Percentiles rank a stretch among this genome's conserved stretches.
phyloP scores from a whole-genome alignment of 768 basidiomycete genomes.

The Podaxis pistillaris region DNA sequence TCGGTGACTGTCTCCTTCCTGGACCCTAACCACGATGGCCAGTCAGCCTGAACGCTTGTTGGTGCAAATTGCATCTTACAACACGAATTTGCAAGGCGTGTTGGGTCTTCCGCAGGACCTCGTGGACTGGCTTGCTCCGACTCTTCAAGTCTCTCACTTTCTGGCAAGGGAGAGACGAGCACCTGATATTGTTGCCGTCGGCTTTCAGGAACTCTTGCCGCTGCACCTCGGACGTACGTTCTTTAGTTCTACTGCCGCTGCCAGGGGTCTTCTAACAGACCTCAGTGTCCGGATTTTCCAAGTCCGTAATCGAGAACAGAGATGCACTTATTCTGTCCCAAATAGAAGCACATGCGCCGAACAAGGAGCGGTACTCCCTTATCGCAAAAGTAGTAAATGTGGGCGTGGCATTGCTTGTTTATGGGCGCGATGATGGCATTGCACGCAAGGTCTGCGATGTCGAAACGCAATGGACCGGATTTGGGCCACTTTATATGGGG shows the following conservation, averaged over 20 bases:
- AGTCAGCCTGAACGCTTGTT: constrained; percentile 38
- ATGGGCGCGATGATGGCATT: constrained; percentile 70
- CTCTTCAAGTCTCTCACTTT: constrained; percentile 72
- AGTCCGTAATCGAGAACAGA: constrained; percentile 63
- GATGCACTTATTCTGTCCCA: constrained; percentile 72
- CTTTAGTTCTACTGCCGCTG: constrained; percentile 8
- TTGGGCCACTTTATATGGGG: constrained; percentile 75
- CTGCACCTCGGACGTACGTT: constrained; percentile 81
- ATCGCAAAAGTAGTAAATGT: constrained; percentile 81
- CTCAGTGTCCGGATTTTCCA: constrained; percentile 77
- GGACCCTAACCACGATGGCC: constrained; percentile 1
- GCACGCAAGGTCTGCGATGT: constrained; percentile 61
- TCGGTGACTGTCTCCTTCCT: neutral
- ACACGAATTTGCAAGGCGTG: constrained; percentile 84
- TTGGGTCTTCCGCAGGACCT: constrained; percentile 78
- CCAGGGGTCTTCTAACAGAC: neutral
- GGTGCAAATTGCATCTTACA: constrained; percentile 86
- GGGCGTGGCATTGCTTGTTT: constrained; percentile 86
- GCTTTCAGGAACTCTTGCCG: constrained; percentile 91
- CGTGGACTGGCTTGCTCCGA: constrained; percentile 89
- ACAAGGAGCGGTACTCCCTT: constrained; percentile 73
- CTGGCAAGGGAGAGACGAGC: constrained; percentile 60
- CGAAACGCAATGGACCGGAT: constrained; percentile 74
- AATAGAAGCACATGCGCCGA: constrained; percentile 68
- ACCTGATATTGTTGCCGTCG: constrained; percentile 87